Conservation (phyloP, 1,139 yeast species). For the Taiozyma sp. region DNA sequence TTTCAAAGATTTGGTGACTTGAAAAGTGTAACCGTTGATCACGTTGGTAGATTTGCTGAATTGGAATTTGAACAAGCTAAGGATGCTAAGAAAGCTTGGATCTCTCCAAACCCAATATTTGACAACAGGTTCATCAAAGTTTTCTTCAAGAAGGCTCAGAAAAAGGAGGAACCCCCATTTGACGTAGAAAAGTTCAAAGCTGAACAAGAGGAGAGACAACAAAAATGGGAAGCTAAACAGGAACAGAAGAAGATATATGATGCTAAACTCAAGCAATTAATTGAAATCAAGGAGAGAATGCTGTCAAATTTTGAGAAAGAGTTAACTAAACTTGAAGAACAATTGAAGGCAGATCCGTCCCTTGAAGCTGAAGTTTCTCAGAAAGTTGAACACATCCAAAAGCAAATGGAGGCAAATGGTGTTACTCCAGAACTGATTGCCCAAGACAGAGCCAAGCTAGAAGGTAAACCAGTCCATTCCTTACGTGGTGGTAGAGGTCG, state of each 20-base stretch:
- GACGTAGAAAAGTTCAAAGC: conserved; percentile 34
- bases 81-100: conserved; percentile 39
- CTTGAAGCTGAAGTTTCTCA: conserved; percentile 22
- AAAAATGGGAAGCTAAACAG: conserved; percentile 36
- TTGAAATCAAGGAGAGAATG: conserved; percentile 31
- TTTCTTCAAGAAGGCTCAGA: conserved; percentile 31
- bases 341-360: conserved; percentile 18
- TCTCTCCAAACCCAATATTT: conserved; percentile 41
- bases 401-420: conserved; percentile 14
- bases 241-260: conserved; percentile 31
- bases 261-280: conserved; percentile 29
- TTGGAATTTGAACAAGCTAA: conserved; percentile 34
- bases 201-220: conserved; percentile 36
- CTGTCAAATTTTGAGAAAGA: conserved; percentile 29
- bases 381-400: conserved; percentile 20
- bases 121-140: conserved; percentile 45
- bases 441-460: conserved; percentile 24
- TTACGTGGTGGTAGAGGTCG: conserved; percentile 31
- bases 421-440: conserved; percentile 21
- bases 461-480: conserved; percentile 21
- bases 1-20: conserved; percentile 39
- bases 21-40: conserved; percentile 27
- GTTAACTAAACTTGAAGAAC: conserved; percentile 23
- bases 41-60: conserved; percentile 28
- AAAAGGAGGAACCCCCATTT: conserved; percentile 13